Base-by-base conservation (phyloP, 371 early-diverging fungal genomes). In the Choanephora cucurbitarum region DNA sequence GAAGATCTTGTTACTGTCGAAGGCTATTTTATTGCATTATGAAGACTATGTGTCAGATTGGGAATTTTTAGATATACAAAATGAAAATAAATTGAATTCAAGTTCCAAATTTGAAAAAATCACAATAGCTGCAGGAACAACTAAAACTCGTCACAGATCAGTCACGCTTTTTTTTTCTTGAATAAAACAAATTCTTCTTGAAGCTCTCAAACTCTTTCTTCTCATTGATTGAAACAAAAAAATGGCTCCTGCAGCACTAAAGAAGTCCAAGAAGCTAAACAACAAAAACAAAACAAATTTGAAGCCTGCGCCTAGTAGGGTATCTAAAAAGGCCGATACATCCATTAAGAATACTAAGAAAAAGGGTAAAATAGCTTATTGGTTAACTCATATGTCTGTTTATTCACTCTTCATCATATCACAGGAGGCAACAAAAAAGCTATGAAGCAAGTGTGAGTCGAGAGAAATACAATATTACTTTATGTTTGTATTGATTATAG, bases 361-460 rank as follows among this genome's bases (percentile, higher is more conserved):
- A 11, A 37, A 37, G 37, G 37, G 37, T 37, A 37, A 37, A 37
- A 37, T 11, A 37, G 28, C 28, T 37, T 13, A 7, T 37, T 37
- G 9, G 2, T 14, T 2, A 37, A 37, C 7, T 37, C 14, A 6
- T 9, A 37, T 14, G 2, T 9, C 11, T 11, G 7, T 13, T 37
- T 14, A 14, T 37, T 9, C 37, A 13, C 37, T 13, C 11, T 13
- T 11, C 6, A 32, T 13, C 10, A 3, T 37, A 14, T 37, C 10
- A 37, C 10, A 37, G 37, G 37, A 6, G 41, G 21, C 18, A 47
- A 34, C 10, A 55, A 55, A 19, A 40, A 37, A 18, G 48, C 9
- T n/a, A 14, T 18, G 8, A 55, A 47, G 45, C 18, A 55, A 55
- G 9, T 55, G 55, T 55, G 39, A 55, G 55, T 18, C 2, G n/a